A percentile compares a stretch with the other conserved stretches of the same genome.
These are phyloP conservation scores for Rossbeevera mucosa DNA, from an alignment of 768 basidiomycete genomes.

Conservation along the genomic window DNA sequence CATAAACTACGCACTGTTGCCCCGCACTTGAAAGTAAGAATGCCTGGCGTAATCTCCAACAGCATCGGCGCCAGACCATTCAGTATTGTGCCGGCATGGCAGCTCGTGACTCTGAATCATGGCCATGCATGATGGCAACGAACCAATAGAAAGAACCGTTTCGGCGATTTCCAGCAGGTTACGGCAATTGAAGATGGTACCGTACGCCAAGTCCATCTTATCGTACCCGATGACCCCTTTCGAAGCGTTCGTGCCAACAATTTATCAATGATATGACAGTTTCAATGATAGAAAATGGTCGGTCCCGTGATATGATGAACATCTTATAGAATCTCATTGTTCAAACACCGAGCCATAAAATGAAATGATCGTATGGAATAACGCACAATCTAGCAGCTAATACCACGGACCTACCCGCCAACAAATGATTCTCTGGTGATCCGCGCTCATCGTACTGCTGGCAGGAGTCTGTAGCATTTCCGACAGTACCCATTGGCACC, in stretches of 20 bases:
- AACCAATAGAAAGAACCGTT: not conserved
- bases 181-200: not conserved
- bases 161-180: not conserved
- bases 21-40: not conserved
- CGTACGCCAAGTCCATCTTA: too few relatives aligned
- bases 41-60: not conserved
- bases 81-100: not conserved
- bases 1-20: too few relatives aligned
- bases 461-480: not conserved
- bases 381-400: not conserved
- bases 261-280: not conserved
- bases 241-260: not conserved
- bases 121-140: not conserved
- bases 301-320: not conserved
- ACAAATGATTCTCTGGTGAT: too few relatives aligned
- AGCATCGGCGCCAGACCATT: not conserved
- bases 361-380: not conserved
- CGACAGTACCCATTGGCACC: not conserved
- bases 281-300: too few relatives aligned
- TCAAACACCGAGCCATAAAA: not conserved
- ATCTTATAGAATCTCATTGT: not conserved
- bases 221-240: too few relatives aligned
- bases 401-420: too few relatives aligned
- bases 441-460: too few relatives aligned
- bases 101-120: not conserved